Evolutionary conservation across 768 basidiomycete genomes (phyloP), one percentile per base, ranked within the genome.

Genomic region (Naematelia aurantialba): DNA sequence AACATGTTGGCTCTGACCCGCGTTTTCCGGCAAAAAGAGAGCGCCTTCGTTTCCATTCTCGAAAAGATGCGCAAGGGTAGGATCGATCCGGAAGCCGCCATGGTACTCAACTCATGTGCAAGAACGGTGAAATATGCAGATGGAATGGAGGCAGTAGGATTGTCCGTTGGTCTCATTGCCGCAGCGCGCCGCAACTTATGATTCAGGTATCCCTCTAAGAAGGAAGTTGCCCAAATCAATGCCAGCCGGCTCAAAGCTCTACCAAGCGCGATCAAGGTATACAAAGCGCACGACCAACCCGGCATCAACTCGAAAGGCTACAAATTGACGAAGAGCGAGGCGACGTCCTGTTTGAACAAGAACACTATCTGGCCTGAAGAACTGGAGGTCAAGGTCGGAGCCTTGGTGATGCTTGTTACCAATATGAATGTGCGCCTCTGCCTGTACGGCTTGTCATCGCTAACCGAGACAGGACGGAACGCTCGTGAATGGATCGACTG

Each of bases 401-500:
- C 72, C 3, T n/a, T 68, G 44, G 69, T 73, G 19, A 73, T 73
- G 72, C 63, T 73, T 1, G 56, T 70, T 5, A 67, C 61, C n/a
- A 70, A 72, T 45, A 60, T 69, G 61, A 48, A 62, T 29, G 69
- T 71, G 39, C 48, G 67, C 21, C 31, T 39, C 46, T n/a, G 8
- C 17, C n/a, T 3, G 10, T 27, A 30, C 25, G 34, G 8, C 34
- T 8, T 39, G 34, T 17, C 29, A 44, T 21, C 26, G 17, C 19
- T 17, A 13, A 26, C 4, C 17, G 48, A 5, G 26, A 2, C 57
- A 73, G 60, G 89, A 92, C 66, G 89, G 89, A n/a, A 83, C 80
- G 1, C 83, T 97, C 8, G 96, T 97, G 49, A 99, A 99, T 69
- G 96, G 96, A 1, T 91, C 87, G 55, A 88, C 94, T 80, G 94